Evolutionary conservation across 768 basidiomycete genomes (phyloP), one percentile per base, ranked within the genome.

Genomic region (Tremella fuciformis): DNA sequence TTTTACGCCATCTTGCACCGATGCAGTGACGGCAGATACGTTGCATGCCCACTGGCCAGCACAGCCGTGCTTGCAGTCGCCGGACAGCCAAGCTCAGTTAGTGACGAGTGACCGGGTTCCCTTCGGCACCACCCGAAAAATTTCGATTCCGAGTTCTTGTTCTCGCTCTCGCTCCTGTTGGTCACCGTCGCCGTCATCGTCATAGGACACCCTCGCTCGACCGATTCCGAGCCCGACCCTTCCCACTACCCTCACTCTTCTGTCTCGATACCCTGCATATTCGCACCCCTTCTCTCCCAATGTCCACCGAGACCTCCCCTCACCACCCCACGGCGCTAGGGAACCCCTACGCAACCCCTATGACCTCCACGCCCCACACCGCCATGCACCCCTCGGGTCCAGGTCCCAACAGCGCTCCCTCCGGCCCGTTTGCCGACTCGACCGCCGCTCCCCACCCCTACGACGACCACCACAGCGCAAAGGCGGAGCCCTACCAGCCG

Each of bases 261-360:
- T 46, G 6, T 56, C 62, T 15, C n/a, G 37, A 39, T 18, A 18
- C 38, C 24, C 51, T 53, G 19, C 38, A 34, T 22, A 46, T 15
- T 46, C 22, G n/a, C 42, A 46, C 15, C n/a, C 22, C 22, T 46
- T 15, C 8, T 15, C 16, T 15, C 42, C 16, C 52, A 26, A 57
- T 57, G 56, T 57, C 56, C 26, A 40, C 56, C 26, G 22, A 50
- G 13, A 50, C 56, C 22, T 57, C 56, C 38, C 56, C 56, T 34
- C 42, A 46, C 15, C 42, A 46, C n/a, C 42, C n/a, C 42, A n/a
- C 42, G 42, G 22, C 42, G 16, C n/a, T 46, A n/a, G 42, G n/a
- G n/a, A 46, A 53, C 38, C 29, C 29, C 38, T 38, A 53, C 15
- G 38, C 34, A 22, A 53, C 52, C n/a, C 40, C 53, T 26, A 55